Evolutionary conservation across 169 alveolate genomes (phyloP).

Genomic region (Theileria equi): DNA sequence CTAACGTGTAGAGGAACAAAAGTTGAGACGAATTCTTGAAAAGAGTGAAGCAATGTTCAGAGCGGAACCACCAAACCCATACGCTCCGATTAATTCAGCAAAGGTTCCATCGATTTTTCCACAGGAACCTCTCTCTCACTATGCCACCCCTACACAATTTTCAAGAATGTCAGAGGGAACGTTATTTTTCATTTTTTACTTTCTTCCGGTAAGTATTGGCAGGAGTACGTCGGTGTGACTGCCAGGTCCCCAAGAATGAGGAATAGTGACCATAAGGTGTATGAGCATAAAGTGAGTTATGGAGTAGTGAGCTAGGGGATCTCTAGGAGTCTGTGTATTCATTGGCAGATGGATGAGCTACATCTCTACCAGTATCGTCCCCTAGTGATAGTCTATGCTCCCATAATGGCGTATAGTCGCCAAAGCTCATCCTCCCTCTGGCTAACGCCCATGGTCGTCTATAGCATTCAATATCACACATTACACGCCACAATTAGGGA

Average conservation of each 20-base stretch:
- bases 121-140: slow-evolving; percentile 19
- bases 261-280: no score
- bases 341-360: no score
- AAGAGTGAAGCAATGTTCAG: background rate
- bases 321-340: no score
- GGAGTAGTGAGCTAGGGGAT: no score
- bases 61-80: slow-evolving; percentile 11
- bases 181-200: slow-evolving; percentile 66
- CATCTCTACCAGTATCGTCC: no score
- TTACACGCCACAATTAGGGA: slow-evolving; percentile 23
- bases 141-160: slow-evolving; percentile 31
- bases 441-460: no score
- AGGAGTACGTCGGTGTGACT: background rate
- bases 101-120: slow-evolving; percentile 11
- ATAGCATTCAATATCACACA: no score
- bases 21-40: slow-evolving; percentile 3
- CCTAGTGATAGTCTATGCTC: no score
- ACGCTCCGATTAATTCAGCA: slow-evolving; percentile 14
- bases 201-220: slow-evolving; percentile 53
- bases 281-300: no score
- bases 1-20: background rate
- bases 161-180: slow-evolving; percentile 63
- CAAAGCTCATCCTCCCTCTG: no score
- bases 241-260: background rate
- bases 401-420: no score